Conservation (phyloP, 1,139 yeast species). For the Protomyces lactucae-debilis region DNA sequence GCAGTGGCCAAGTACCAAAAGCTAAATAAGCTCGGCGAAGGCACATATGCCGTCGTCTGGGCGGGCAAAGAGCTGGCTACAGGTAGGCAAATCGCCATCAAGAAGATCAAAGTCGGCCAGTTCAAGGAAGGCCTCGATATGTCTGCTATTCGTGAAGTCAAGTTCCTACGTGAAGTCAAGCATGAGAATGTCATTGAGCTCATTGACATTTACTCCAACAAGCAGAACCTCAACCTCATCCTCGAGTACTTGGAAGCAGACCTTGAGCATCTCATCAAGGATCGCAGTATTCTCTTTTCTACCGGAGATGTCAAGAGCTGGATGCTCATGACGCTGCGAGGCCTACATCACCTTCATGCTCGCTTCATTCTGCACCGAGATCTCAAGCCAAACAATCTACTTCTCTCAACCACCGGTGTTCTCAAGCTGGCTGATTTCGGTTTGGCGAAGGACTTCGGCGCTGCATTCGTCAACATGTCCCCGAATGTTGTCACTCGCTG, state of each 20-base stretch:
- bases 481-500: conserved; percentile 92
- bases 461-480: conserved; percentile 36
- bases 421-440: conserved; percentile 84
- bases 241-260: conserved; percentile 89
- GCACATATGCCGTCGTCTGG: conserved; percentile 96
- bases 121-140: conserved; percentile 95
- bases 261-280: conserved; percentile 82
- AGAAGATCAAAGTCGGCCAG: conserved; percentile 89
- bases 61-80: conserved; percentile 45
- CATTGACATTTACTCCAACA: conserved; percentile 37
- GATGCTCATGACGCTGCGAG: conserved; percentile 89
- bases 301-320: conserved; percentile 90
- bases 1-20: conserved; percentile 13
- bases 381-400: conserved; percentile 59
- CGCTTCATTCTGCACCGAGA: conserved; percentile 79
- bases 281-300: conserved; percentile 66
- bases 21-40: conserved; percentile 93
- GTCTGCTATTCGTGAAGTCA: conserved; percentile 95
- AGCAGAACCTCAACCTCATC: conserved; percentile 71
- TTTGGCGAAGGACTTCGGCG: conserved; percentile 39
- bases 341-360: conserved; percentile 91
- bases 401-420: conserved; percentile 87
- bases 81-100: conserved; percentile 73
- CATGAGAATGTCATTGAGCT: conserved; percentile 91
- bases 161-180: conserved; percentile 89